Evolutionary conservation across 2,329 filamentous ascomycete species (phyloP).

Genomic region (Stemphylium beticola): DNA sequence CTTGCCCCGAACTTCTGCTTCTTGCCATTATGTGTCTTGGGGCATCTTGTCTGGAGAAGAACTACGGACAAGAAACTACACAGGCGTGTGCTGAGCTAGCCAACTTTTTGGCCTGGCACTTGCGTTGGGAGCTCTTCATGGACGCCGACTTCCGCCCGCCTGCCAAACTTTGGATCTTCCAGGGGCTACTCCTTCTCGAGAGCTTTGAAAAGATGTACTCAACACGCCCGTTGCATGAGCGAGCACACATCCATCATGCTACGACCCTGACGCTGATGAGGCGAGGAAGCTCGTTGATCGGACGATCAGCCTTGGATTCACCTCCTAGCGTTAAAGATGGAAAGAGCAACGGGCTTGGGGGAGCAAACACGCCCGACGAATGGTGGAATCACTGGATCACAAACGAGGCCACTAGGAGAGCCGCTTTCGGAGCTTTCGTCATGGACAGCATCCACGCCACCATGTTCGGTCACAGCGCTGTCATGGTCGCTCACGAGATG

Average conservation of each 20-base stretch:
- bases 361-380: constrained; percentile 77
- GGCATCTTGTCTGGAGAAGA: constrained; percentile 85
- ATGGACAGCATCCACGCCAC: constrained; percentile 96
- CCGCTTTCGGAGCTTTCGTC: constrained; percentile 91
- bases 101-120: constrained; percentile 88
- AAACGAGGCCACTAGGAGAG: constrained; percentile 86
- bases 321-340: constrained; percentile 76
- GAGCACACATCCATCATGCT: constrained; percentile 95
- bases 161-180: constrained; percentile 95
- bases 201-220: constrained; percentile 99
- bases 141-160: constrained; percentile 87
- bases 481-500: constrained; percentile 97
- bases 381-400: constrained; percentile 98
- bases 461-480: constrained; percentile 96
- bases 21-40: constrained; percentile 92
- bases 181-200: constrained; percentile 85
- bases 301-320: constrained; percentile 81
- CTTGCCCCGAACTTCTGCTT: constrained; percentile 81
- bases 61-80: constrained; percentile 74
- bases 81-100: constrained; percentile 81
- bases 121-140: constrained; percentile 97
- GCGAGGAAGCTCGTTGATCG: constrained; percentile 87
- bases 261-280: constrained; percentile 96
- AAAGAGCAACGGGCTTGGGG: constrained; percentile 53
- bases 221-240: constrained; percentile 86